Evolutionary conservation across 2,329 filamentous ascomycete genomes (phyloP).

Genomic region (Xylariaceae sp.): DNA sequence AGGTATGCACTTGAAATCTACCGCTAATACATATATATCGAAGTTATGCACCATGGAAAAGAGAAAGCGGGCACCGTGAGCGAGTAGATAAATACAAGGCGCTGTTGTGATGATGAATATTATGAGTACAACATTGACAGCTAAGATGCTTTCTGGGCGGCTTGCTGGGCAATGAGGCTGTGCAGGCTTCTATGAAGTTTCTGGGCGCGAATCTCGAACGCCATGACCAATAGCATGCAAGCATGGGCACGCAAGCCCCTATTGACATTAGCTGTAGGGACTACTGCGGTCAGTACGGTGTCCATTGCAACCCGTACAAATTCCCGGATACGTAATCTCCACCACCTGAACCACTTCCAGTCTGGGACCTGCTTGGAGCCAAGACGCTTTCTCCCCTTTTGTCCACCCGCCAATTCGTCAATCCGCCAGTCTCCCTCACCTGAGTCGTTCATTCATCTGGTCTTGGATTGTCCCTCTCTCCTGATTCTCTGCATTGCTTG

Average conservation of each 20-base stretch:
- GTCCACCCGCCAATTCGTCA: conserved; percentile 1
- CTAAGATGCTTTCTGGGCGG: neutral
- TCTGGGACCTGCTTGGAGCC: neutral
- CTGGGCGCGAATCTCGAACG: conserved; percentile 4
- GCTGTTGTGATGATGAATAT: too few relatives aligned
- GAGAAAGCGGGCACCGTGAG: too few relatives aligned
- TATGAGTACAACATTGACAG: too few relatives aligned
- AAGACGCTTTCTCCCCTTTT: neutral
- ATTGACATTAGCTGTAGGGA: neutral
- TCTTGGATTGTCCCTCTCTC: conserved; percentile 7
- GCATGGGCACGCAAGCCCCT: conserved; percentile 7
- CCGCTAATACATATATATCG: too few relatives aligned
- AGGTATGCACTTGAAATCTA: too few relatives aligned
- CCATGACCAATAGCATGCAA: conserved; percentile 10
- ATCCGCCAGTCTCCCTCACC: conserved; percentile 12
- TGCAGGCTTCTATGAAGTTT: conserved; percentile 10
- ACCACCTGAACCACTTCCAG: neutral
- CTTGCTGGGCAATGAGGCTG: conserved; percentile 24
- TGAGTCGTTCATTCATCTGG: conserved; percentile 25
- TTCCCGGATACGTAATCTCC: conserved; percentile 10
- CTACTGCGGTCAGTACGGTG: too few relatives aligned
- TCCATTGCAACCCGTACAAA: conserved; percentile 6
- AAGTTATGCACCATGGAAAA: too few relatives aligned
- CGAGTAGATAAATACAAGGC: too few relatives aligned
- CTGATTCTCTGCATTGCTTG: neutral